Evolutionary conservation across 2,329 filamentous ascomycete species (phyloP).

Genomic region (Phoma herbarum): DNA sequence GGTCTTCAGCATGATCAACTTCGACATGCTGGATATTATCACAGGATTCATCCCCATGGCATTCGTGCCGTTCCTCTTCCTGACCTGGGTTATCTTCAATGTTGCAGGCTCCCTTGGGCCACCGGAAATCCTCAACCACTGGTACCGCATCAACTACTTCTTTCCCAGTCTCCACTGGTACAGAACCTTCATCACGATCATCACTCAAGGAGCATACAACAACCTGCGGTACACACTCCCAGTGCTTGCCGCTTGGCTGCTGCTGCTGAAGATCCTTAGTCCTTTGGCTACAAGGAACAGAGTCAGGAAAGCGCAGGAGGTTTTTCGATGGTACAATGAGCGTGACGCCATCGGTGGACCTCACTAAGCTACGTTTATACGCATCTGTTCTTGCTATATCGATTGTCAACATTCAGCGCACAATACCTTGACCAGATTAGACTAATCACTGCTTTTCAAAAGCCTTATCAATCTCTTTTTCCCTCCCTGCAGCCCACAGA

Average conservation of each 20-base stretch:
- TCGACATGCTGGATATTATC: conserved; percentile 23
- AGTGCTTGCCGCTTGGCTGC: conserved; percentile 18
- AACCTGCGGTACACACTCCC: conserved; percentile 21
- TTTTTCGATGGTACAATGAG: conserved; percentile 20
- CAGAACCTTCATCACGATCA: conserved; percentile 20
- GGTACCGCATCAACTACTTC: conserved; percentile 19
- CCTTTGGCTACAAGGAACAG: conserved; percentile 22
- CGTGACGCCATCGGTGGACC: conserved; percentile 22
- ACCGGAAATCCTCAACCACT: conserved; percentile 9
- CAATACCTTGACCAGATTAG: neutral
- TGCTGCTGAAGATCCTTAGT: conserved; percentile 20
- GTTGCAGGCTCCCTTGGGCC: conserved; percentile 13
- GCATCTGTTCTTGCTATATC: neutral
- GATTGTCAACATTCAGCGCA: neutral
- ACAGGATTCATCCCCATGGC: conserved; percentile 18
- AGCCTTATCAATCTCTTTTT: conserved; percentile 1
- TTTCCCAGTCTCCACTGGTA: conserved; percentile 24
- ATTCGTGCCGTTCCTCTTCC: conserved; percentile 15
- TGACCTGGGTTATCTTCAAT: conserved; percentile 19
- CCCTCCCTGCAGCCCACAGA: conserved; percentile 28
- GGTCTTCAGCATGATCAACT: conserved; percentile 20
- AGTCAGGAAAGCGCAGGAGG: conserved; percentile 20
- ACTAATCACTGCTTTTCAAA: neutral
- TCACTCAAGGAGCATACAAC: conserved; percentile 17
- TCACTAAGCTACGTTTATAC: conserved; percentile 8